Base-by-base conservation (phyloP, 441 rosid species). In the Adansonia gregorii region DNA sequence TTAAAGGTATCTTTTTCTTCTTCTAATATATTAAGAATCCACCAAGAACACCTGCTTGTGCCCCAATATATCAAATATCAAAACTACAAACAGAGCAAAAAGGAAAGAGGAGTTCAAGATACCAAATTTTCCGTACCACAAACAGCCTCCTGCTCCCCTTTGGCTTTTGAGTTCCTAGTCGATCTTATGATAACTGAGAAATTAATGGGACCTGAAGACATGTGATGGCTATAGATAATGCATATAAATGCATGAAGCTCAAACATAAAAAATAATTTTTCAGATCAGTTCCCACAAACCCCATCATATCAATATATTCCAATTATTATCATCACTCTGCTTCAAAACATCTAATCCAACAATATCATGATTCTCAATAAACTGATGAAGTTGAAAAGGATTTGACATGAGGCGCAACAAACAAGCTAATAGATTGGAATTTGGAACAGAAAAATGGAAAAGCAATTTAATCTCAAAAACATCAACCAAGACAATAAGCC, bases 181-280 rank as follows among this genome's bases (percentile, higher is more conserved):
- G 15, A 41, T 3, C 52, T 17, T 43, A 43, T 41, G 70, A 66
- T 43, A 66, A 1, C 52, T 43, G 22, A 9, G 52, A 67, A 43
- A 41, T 67, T 67, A 67, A 43, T 17, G 52, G 52, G 31, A 41
- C 15, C 64, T 41, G 27, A 66, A 66, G 71, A 66, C 71, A 41
- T 43, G 27, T 43, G 27, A 66, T 41, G 52, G 27, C 70, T 66
- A 66, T 66, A 67, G 35, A 22, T 67, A 19, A 65, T 45, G 24
- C 49, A 41, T 22, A 22, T 4, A 43, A 1, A 45, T 20, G 35
- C 35, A 20, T 0, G 2, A 19, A 67, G 17, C 31, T 67, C 55
- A 11, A 67, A 67, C 39, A 67, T 5, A 46, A 20, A 67, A 46
- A 7, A 7, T 0, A 31, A 22, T 24, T 35, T 6, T 48, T 22